Percentiles rank a stretch among this genome's conserved stretches.
phyloP scores from a whole-genome alignment of 805 yeast species.

The Pichia occidentalis region DNA sequence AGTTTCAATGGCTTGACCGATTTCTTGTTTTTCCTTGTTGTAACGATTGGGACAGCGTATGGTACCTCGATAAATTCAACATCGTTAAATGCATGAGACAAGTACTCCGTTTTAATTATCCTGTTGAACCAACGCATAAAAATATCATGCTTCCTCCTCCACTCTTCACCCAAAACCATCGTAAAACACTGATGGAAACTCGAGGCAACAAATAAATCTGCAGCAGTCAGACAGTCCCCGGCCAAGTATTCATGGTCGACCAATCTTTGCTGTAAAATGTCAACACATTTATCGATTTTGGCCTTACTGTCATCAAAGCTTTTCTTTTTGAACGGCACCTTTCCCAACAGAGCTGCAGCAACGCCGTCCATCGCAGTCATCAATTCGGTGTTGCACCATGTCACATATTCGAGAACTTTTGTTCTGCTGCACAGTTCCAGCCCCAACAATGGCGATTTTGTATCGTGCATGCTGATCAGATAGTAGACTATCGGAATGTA shows the following conservation, averaged over 20 bases:
- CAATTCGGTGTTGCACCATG: background rate
- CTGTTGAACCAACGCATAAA: conserved; percentile 44
- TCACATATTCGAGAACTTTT: background rate
- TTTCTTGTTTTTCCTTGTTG: too few species aligned
- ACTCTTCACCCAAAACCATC: conserved; percentile 38
- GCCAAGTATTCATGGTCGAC: conserved; percentile 37
- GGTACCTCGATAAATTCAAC: conserved; percentile 58
- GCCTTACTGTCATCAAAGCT: conserved; percentile 27
- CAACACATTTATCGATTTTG: conserved; percentile 32
- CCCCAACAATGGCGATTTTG: background rate
- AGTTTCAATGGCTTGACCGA: too few species aligned
- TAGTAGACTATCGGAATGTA: background rate
- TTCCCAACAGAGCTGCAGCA: conserved; percentile 40
- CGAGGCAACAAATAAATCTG: conserved; percentile 37
- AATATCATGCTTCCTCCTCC: conserved; percentile 43
- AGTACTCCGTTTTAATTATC: conserved; percentile 38
- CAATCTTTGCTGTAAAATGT: conserved; percentile 48
- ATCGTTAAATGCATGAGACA: conserved; percentile 42
- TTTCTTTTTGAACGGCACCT: conserved; percentile 69
- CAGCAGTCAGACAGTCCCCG: conserved; percentile 38
- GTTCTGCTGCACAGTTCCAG: background rate
- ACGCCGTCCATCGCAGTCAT: background rate
- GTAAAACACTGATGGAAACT: conserved; percentile 39
- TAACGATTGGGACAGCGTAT: conserved; percentile 47
- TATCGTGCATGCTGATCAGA: background rate